Conservation (phyloP, 768 basidiomycete genomes). For the Ramaria rubella region DNA sequence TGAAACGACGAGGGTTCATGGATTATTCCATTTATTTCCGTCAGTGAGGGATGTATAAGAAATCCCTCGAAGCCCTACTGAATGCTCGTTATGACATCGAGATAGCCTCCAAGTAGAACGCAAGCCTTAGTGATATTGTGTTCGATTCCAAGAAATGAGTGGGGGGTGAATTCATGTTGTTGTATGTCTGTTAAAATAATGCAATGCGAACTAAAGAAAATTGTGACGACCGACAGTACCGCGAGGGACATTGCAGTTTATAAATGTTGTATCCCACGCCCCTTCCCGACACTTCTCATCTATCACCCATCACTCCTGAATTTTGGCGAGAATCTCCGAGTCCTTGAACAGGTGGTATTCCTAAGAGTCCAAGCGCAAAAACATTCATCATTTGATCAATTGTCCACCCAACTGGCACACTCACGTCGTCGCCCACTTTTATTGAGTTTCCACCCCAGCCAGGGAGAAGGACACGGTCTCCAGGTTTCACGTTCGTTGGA, state of each 20-base stretch:
- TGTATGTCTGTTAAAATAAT: not conserved
- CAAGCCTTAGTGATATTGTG: not conserved
- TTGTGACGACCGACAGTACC: not conserved
- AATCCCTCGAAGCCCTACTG: too few relatives aligned
- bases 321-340: conserved; percentile 91
- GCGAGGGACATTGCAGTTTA: not conserved
- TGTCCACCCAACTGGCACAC: conserved; percentile 33
- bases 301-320: conserved; percentile 63
- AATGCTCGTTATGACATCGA: too few relatives aligned
- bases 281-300: not conserved
- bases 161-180: not conserved
- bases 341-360: conserved; percentile 96
- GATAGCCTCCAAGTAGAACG: too few relatives aligned
- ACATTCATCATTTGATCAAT: conserved; percentile 1
- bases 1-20: too few relatives aligned
- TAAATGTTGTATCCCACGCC: not conserved
- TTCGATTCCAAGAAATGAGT: not conserved
- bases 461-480: conserved; percentile 89
- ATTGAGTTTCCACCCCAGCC: conserved; percentile 96
- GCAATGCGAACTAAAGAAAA: not conserved
- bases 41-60: too few relatives aligned
- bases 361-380: conserved; percentile 33
- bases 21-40: too few relatives aligned
- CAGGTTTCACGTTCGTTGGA: conserved; percentile 73
- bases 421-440: conserved; percentile 93